A percentile compares a stretch with the other conserved stretches of the same genome.
phyloP scores from a whole-genome alignment of 768 basidiomycete species.

The Cubamyces sp. region DNA sequence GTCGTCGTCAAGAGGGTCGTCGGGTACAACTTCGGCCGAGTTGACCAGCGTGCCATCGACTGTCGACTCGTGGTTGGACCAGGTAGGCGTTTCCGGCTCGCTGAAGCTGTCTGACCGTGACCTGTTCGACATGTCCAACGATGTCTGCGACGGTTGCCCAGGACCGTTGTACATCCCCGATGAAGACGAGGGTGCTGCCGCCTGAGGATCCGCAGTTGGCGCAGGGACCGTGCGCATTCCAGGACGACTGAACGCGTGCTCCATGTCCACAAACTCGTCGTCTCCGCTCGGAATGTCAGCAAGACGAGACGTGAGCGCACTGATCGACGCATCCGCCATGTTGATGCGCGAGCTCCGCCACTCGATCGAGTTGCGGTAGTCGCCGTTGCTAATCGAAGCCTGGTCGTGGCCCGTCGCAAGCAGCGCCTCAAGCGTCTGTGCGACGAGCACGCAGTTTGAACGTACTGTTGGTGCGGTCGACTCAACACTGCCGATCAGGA shows the following conservation, averaged over 20 bases:
- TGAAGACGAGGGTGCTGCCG: constrained; percentile 14
- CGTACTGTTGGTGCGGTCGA: constrained; percentile 45
- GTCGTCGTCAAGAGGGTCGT: constrained; percentile 20
- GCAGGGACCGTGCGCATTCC: constrained; percentile 15
- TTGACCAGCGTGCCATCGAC: constrained; percentile 15
- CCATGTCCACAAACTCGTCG: constrained; percentile 43
- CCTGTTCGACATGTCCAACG: constrained; percentile 29
- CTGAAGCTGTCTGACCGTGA: constrained; percentile 25
- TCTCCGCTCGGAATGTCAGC: constrained; percentile 45
- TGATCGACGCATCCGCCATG: constrained; percentile 52
- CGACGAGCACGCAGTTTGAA: constrained; percentile 57
- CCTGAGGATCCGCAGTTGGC: constrained; percentile 8
- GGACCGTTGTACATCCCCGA: constrained; percentile 32
- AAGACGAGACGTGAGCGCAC: constrained; percentile 40
- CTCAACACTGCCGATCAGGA: constrained; percentile 22
- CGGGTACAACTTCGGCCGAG: constrained; percentile 9
- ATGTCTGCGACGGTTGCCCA: constrained; percentile 35
- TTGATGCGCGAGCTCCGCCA: constrained; percentile 77
- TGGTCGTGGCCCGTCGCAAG: constrained; percentile 71
- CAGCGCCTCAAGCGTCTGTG: constrained; percentile 65
- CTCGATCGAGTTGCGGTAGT: constrained; percentile 76
- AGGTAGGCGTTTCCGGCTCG: constrained; percentile 28
- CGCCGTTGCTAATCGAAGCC: constrained; percentile 66
- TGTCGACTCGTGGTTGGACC: constrained; percentile 15
- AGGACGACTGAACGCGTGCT: constrained; percentile 30